phyloP scores from a whole-genome alignment of 2,329 filamentous ascomycete species.

The Exophiala viscosa region DNA sequence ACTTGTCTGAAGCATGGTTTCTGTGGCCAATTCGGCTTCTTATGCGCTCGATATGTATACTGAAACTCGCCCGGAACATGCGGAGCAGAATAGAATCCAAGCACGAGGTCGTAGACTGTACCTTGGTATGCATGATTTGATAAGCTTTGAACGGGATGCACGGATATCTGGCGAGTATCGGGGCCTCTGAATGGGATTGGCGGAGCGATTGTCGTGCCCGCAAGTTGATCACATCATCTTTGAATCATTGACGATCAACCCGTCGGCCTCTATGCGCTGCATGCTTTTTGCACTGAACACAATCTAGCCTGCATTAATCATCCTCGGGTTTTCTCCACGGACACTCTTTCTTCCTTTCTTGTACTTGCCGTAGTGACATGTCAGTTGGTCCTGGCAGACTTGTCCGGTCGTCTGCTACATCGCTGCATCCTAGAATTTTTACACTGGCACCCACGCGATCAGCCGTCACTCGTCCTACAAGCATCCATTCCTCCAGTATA shows the following conservation, averaged over 20 bases:
- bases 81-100: background rate
- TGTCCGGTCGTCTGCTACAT: conserved; percentile 13
- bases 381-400: conserved; percentile 18
- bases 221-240: conserved; percentile 23
- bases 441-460: conserved; percentile 14
- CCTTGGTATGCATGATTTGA: conserved; percentile 1
- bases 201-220: conserved; percentile 2
- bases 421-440: conserved; percentile 1
- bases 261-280: background rate
- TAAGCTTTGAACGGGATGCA: background rate
- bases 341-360: conserved; percentile 3
- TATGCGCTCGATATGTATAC: background rate
- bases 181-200: conserved; percentile 10
- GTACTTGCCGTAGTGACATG: conserved; percentile 19
- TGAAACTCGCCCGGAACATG: background rate
- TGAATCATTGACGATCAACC: background rate
- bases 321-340: background rate
- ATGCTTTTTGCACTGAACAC: background rate
- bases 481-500: conserved; percentile 4
- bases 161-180: background rate
- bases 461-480: background rate
- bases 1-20: too few species aligned
- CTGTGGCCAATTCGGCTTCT: too few species aligned
- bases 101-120: background rate
- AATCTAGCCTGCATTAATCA: background rate